A percentile compares a stretch with the other conserved stretches of the same genome.
Conservation (phyloP, 2,329 filamentous ascomycete species). For the Hymenoscyphus occultus region DNA sequence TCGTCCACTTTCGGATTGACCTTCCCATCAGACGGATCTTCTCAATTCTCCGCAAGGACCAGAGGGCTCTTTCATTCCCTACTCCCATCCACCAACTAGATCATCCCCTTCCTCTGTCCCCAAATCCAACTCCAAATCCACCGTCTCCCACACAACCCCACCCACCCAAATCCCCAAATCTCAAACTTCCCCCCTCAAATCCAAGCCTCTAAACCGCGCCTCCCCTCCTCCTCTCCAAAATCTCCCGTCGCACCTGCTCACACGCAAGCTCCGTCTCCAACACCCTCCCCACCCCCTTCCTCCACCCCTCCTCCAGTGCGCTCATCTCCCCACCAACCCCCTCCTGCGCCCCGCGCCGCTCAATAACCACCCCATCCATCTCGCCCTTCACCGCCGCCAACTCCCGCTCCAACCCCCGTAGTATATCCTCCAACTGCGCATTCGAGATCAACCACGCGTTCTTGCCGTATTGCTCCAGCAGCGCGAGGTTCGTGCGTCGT, state of each 20-base stretch:
- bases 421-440: conserved; percentile 69
- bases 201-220: conserved; percentile 21
- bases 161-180: too few species aligned
- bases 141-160: not conserved
- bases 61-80: too few species aligned
- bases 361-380: conserved; percentile 70
- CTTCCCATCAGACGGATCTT: too few species aligned
- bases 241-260: conserved; percentile 65
- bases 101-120: too few species aligned
- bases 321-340: conserved; percentile 69
- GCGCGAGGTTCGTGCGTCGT: conserved; percentile 27
- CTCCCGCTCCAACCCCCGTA: conserved; percentile 70
- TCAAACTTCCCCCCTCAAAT: not conserved
- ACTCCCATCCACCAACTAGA: too few species aligned
- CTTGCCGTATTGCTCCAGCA: conserved; percentile 54
- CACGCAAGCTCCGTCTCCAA: conserved; percentile 85
- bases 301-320: conserved; percentile 76
- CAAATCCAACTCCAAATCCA: too few species aligned
- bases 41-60: too few species aligned
- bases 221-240: conserved; percentile 59
- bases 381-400: conserved; percentile 64
- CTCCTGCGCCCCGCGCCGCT: conserved; percentile 68
- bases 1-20: too few species aligned
- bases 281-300: conserved; percentile 70
- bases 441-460: conserved; percentile 92